Evolutionary conservation across 495 filamentous ascomycete genomes (phyloP), one percentile per base, ranked within the genome.

Genomic region (Aspergillus homomorphus): DNA sequence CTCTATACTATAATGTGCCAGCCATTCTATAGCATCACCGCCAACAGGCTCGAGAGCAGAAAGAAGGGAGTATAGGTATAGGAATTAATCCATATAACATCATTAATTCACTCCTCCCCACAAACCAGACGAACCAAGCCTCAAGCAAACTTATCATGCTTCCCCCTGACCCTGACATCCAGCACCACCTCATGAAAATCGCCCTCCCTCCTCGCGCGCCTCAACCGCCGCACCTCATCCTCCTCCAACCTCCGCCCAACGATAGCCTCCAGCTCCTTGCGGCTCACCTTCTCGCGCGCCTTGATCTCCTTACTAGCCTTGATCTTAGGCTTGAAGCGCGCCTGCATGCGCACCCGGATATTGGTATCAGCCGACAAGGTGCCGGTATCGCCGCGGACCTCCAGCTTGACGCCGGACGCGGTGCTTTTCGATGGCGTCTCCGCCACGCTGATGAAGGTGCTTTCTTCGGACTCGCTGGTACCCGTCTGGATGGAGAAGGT

Each of bases 71-170:
- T n/a, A n/a, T n/a, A n/a, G n/a, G n/a, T n/a, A n/a, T n/a, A n/a
- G n/a, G n/a, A n/a, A n/a, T n/a, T n/a, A n/a, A n/a, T n/a, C n/a
- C n/a, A n/a, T n/a, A n/a, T n/a, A n/a, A n/a, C n/a, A n/a, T n/a
- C n/a, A n/a, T n/a, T n/a, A n/a, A n/a, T n/a, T n/a, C n/a, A n/a
- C n/a, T n/a, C n/a, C n/a, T n/a, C n/a, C n/a, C n/a, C n/a, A n/a
- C n/a, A n/a, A n/a, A n/a, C n/a, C n/a, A n/a, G n/a, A n/a, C 43
- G 44, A 45, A 53, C 45, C 42, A 62, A 43, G 56, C 57, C 62
- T 70, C 66, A 85, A 60, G 86, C 86, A 78, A 83, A 98, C 71
- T 98, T 98, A 75, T 98, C 94, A 77, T 98, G 94, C 75, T 96
- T 97, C 55, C 85, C 89, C 73, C 94, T 96, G 12, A 96, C 90